Evolutionary conservation across 352 stramenopile species (phyloP).

Genomic region (Phytophthora litchii): DNA sequence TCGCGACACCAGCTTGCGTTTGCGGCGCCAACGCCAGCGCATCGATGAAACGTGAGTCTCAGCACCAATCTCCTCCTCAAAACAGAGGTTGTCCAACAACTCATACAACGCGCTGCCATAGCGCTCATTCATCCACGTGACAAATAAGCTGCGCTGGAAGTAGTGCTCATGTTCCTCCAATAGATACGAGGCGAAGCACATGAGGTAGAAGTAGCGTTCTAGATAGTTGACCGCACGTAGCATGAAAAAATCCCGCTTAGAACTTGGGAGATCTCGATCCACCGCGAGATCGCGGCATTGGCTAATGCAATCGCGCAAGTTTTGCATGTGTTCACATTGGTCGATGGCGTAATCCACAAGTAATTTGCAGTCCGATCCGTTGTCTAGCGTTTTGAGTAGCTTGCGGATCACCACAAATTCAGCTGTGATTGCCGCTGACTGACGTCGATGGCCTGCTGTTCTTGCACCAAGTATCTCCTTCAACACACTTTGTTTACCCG

Average conservation of each 20-base stretch:
- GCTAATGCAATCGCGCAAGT: slow-evolving; percentile 84
- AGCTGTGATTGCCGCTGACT: slow-evolving; percentile 56
- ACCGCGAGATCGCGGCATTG: slow-evolving; percentile 79
- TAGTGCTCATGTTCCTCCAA: slow-evolving; percentile 63
- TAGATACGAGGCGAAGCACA: slow-evolving; percentile 89
- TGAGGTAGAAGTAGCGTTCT: slow-evolving; percentile 89
- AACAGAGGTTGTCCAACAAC: slow-evolving; percentile 86
- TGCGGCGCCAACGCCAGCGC: slow-evolving; percentile 89
- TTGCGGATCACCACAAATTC: slow-evolving; percentile 83
- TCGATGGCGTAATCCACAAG: slow-evolving; percentile 80
- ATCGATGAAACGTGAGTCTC: slow-evolving; percentile 85
- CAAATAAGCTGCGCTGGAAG: slow-evolving; percentile 71
- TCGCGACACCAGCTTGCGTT: slow-evolving; percentile 84
- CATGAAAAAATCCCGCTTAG: slow-evolving; percentile 87
- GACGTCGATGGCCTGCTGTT: slow-evolving; percentile 37
- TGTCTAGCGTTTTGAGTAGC: slow-evolving; percentile 70
- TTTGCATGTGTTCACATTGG: slow-evolving; percentile 86
- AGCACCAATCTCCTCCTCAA: slow-evolving; percentile 79
- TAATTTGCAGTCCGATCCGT: slow-evolving; percentile 63
- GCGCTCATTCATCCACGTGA: slow-evolving; percentile 84
- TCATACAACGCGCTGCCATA: slow-evolving; percentile 87
- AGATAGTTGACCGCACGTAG: slow-evolving; percentile 88
- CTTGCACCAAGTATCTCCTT: slow-evolving; percentile 30
- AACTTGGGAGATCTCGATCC: slow-evolving; percentile 64
- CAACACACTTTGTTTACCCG: slow-evolving; percentile 22